phyloP scores from a whole-genome alignment of 2,329 filamentous ascomycete genomes.

The Aspergillus sp. region DNA sequence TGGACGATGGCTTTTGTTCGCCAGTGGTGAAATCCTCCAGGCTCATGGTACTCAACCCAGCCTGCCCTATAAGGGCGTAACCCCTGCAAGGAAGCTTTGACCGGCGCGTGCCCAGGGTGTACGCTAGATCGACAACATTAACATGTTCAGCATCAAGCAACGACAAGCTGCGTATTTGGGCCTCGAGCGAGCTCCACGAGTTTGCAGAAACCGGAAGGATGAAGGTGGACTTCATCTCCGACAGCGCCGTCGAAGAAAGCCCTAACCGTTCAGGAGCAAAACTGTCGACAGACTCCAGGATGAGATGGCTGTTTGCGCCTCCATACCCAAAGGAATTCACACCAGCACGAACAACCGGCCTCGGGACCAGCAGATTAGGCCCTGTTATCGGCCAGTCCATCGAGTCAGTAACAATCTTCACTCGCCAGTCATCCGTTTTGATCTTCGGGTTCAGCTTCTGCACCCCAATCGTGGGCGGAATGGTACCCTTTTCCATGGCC shows the following conservation, averaged over 20 bases:
- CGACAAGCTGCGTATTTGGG: not conserved
- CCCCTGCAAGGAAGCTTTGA: not conserved
- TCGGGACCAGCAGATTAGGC: not conserved
- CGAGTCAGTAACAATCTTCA: not conserved
- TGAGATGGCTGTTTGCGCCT: conserved; percentile 38
- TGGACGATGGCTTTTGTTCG: not conserved
- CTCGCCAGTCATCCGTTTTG: not conserved
- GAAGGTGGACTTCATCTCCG: not conserved
- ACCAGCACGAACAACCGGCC: conserved; percentile 32
- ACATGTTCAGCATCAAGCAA: not conserved
- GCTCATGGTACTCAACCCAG: not conserved
- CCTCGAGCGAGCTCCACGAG: not conserved
- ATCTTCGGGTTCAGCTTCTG: not conserved
- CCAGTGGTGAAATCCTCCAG: not conserved
- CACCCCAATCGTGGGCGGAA: not conserved
- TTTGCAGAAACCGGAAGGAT: not conserved
- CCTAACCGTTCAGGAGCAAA: not conserved
- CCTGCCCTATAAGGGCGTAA: not conserved
- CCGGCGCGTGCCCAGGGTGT: not conserved
- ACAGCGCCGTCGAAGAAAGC: not conserved
- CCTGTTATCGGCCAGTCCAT: not conserved
- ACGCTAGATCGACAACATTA: not conserved
- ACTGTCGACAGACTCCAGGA: conserved; percentile 34
- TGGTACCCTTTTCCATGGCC: not conserved
- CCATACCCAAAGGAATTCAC: conserved; percentile 49